Conservation (phyloP, 805 yeast genomes). For the Dipodascus geniculatus region DNA sequence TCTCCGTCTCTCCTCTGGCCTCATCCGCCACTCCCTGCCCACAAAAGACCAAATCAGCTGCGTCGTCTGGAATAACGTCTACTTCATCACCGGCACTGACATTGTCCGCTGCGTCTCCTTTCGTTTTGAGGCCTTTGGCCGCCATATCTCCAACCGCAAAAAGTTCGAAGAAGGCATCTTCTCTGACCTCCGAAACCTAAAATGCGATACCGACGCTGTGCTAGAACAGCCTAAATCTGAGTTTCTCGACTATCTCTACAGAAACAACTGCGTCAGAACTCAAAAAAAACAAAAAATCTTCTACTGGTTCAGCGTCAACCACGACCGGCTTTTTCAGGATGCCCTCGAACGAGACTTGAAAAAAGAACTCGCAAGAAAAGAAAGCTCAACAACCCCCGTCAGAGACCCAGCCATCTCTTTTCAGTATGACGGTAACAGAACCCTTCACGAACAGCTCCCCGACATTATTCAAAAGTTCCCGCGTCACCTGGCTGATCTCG, state of each 20-base stretch:
- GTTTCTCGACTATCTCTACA: conserved; percentile 72
- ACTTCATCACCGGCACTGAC: conserved; percentile 91
- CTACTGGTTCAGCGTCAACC: conserved; percentile 94
- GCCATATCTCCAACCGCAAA: conserved; percentile 72
- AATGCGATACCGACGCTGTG: conserved; percentile 71
- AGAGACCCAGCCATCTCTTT: conserved; percentile 76
- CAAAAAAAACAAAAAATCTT: conserved; percentile 96
- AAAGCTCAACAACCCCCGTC: conserved; percentile 60
- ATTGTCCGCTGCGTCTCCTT: conserved; percentile 85
- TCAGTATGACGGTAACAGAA: conserved; percentile 37
- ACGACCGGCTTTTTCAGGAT: conserved; percentile 82
- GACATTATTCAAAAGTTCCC: conserved; percentile 19
- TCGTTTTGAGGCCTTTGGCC: conserved; percentile 81
- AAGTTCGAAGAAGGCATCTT: conserved; percentile 96
- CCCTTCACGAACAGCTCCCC: conserved; percentile 27
- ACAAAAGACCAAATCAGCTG: conserved; percentile 92
- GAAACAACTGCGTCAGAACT: conserved; percentile 79
- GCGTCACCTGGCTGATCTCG: conserved; percentile 20
- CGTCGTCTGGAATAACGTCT: conserved; percentile 82
- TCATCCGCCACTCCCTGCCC: conserved; percentile 73
- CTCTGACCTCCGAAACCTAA: conserved; percentile 76
- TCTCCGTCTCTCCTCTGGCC: conserved; percentile 83
- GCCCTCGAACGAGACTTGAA: conserved; percentile 88
- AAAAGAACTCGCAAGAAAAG: conserved; percentile 48
- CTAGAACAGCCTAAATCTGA: conserved; percentile 79